phyloP scores from a whole-genome alignment of 495 filamentous ascomycete species.

The Filosporella fistucella region DNA sequence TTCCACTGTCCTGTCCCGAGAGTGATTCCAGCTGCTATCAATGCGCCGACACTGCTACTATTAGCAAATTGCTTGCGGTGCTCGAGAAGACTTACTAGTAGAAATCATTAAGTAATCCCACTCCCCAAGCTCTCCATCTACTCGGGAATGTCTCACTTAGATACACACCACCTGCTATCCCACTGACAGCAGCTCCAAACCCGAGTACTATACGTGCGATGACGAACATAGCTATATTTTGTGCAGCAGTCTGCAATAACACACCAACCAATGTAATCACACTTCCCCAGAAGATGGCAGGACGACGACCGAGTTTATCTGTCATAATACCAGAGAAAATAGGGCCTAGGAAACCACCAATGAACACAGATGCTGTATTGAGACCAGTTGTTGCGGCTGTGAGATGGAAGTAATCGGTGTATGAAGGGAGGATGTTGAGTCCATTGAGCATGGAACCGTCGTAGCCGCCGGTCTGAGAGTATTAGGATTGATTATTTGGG shows the following conservation, averaged over 20 bases:
- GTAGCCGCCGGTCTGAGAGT: slow-evolving; percentile 37
- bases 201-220: slow-evolving; percentile 40
- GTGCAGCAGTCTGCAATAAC: slow-evolving; percentile 41
- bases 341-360: slow-evolving; percentile 16
- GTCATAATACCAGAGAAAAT: slow-evolving; percentile 16
- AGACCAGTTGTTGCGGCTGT: slow-evolving; percentile 22
- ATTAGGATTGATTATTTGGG: slow-evolving; percentile 1
- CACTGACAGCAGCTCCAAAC: slow-evolving; percentile 36
- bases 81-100: slow-evolving; percentile 40
- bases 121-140: slow-evolving; percentile 30
- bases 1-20: slow-evolving; percentile 13
- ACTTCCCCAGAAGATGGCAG: slow-evolving; percentile 40
- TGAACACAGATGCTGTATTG: slow-evolving; percentile 22
- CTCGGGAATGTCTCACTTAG: slow-evolving; percentile 47
- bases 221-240: slow-evolving; percentile 43
- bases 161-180: slow-evolving; percentile 35
- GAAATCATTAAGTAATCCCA: slow-evolving; percentile 42
- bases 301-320: slow-evolving; percentile 32
- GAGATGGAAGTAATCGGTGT: slow-evolving; percentile 46
- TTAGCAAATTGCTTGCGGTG: slow-evolving; percentile 22
- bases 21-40: slow-evolving; percentile 37
- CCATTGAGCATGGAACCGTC: slow-evolving; percentile 49
- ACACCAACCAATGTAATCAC: slow-evolving; percentile 39
- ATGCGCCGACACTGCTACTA: slow-evolving; percentile 28
- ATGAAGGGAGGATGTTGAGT: slow-evolving; percentile 46